A percentile compares a stretch with the other conserved stretches of the same genome.
phyloP scores from a whole-genome alignment of 441 rosid genomes.

The Geranium incanum region DNA sequence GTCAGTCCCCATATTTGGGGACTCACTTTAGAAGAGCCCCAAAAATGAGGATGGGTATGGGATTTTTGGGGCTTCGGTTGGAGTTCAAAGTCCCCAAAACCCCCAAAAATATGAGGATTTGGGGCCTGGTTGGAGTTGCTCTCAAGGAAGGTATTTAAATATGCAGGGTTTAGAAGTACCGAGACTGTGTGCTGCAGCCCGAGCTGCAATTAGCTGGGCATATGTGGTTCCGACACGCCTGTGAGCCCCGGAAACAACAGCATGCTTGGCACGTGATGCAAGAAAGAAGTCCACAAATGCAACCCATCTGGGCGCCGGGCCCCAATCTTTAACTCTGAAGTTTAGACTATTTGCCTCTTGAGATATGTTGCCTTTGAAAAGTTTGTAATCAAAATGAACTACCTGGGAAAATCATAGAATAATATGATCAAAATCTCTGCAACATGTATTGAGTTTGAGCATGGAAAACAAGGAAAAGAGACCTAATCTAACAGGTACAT shows the following conservation, averaged over 20 bases:
- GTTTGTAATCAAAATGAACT: slow-evolving; percentile 63
- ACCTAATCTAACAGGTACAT: background rate
- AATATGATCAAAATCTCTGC: background rate
- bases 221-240: slow-evolving; percentile 89
- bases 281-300: slow-evolving; percentile 97
- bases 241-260: slow-evolving; percentile 77
- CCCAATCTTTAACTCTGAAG: slow-evolving; percentile 88
- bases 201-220: slow-evolving; percentile 77
- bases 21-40: too few relatives aligned
- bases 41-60: too few relatives aligned
- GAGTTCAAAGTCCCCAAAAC: too few relatives aligned
- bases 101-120: too few relatives aligned
- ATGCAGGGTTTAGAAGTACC: slow-evolving; percentile 31
- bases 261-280: slow-evolving; percentile 71
- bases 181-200: slow-evolving; percentile 75
- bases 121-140: too few relatives aligned
- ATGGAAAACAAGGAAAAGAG: background rate
- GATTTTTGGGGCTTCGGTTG: too few relatives aligned
- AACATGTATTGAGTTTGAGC: background rate
- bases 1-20: too few relatives aligned
- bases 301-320: slow-evolving; percentile 98
- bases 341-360: slow-evolving; percentile 35
- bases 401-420: slow-evolving; percentile 43
- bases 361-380: slow-evolving; percentile 53
- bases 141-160: slow-evolving; percentile 10